Percentiles rank a stretch among this genome's conserved stretches.
phyloP scores from a whole-genome alignment of 495 filamentous ascomycete species.

The Saxophila tyrrhenica region DNA sequence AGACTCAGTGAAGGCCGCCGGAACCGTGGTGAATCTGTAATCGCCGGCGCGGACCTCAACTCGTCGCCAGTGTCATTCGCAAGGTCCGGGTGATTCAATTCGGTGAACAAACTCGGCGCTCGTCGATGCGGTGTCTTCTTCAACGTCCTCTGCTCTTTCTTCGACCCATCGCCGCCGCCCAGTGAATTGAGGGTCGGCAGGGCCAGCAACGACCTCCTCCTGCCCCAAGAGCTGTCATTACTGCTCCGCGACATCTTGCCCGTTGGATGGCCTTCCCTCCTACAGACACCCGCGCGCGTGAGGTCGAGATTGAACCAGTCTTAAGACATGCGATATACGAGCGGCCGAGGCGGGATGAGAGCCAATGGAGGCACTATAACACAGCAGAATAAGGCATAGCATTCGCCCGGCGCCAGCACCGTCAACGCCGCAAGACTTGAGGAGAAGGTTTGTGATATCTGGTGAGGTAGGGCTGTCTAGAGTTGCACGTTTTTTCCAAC shows the following conservation, averaged over 20 bases:
- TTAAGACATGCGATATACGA: slow-evolving; percentile 11
- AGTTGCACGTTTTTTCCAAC: background rate
- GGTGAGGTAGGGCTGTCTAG: too few species aligned
- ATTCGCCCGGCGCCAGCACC: slow-evolving; percentile 13
- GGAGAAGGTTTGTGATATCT: too few species aligned
- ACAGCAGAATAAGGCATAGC: slow-evolving; percentile 3
- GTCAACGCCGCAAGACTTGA: too few species aligned
- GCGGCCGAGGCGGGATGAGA: background rate
- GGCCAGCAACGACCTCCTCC: slow-evolving; percentile 22
- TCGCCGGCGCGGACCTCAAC: background rate
- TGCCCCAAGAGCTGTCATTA: slow-evolving; percentile 21
- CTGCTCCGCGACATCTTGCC: slow-evolving; percentile 21
- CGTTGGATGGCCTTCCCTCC: background rate
- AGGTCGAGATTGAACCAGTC: slow-evolving; percentile 8
- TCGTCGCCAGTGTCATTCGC: background rate
- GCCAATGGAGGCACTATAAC: slow-evolving; percentile 8
- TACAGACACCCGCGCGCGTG: background rate
- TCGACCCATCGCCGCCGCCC: slow-evolving; percentile 8
- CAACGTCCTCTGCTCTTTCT: slow-evolving; percentile 16
- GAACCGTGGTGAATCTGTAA: slow-evolving; percentile 5
- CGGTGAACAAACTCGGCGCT: slow-evolving; percentile 19
- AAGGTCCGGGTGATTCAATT: slow-evolving; percentile 13
- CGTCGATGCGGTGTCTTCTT: slow-evolving; percentile 22
- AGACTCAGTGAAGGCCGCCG: slow-evolving; percentile 7
- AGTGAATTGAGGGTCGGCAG: slow-evolving; percentile 18